Conservation (phyloP, 305 asterid species). For the Ajuga reptans region DNA sequence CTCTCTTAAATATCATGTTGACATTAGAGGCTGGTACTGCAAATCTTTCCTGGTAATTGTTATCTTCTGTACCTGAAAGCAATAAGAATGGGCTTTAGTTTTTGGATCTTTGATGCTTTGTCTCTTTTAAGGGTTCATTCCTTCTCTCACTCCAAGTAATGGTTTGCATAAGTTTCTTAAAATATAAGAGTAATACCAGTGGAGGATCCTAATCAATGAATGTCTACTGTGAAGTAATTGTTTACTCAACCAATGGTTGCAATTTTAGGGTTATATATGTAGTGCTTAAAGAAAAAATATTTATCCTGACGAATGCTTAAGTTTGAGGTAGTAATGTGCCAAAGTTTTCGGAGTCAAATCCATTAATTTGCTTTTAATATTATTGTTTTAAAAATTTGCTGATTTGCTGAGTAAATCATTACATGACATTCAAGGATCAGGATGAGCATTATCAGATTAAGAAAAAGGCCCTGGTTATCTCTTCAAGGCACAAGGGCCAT, state of each 20-base stretch:
- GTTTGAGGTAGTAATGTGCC: constrained; percentile 19
- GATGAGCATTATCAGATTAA: not conserved
- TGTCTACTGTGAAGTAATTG: not conserved
- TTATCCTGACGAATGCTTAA: not conserved
- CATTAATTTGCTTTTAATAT: not conserved
- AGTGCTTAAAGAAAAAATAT: not conserved
- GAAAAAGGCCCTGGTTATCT: not conserved
- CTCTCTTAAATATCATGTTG: constrained; percentile 23
- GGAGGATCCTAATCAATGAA: not conserved
- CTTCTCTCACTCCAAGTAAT: constrained; percentile 13
- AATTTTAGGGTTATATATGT: not conserved
- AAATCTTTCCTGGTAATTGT: constrained; percentile 5
- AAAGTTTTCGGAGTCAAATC: constrained; percentile 1
- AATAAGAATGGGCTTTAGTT: not conserved
- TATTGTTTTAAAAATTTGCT: constrained; percentile 4
- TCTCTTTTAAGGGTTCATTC: constrained; percentile 3
- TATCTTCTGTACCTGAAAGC: not conserved
- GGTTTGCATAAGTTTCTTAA: constrained; percentile 8
- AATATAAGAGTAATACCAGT: not conserved
- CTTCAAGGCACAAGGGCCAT: not conserved
- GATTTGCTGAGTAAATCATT: constrained; percentile 13
- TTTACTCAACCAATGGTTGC: constrained; percentile 4
- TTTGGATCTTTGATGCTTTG: constrained; percentile 14
- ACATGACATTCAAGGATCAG: not conserved
- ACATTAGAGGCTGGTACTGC: constrained; percentile 15